Evolutionary conservation across 495 filamentous ascomycete genomes (phyloP), one percentile per base, ranked within the genome.

Genomic region (Achaetomiella virescens): DNA sequence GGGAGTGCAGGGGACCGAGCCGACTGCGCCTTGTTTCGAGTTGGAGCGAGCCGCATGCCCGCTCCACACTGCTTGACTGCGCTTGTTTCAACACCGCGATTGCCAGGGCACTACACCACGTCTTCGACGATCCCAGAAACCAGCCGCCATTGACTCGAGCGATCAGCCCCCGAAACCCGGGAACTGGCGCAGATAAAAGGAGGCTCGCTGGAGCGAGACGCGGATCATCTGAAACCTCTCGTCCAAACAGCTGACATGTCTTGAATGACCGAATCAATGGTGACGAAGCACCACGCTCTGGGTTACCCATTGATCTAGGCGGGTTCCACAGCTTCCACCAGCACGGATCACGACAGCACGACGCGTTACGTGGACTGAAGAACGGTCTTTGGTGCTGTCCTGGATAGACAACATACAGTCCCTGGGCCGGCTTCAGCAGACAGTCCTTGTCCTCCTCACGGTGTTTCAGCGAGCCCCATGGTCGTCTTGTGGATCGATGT

Each of bases 41-140:
- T 52, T 52, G 48, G 55, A 37, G 48, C 33, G 48, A 52, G 33
- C 55, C 41, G 48, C 55, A 33, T 8, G 27, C n/a, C 25, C 18
- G 33, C 48, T 49, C 48, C 55, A 52, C 24, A 40, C 8, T 33
- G 36, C 35, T 20, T 22, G 43, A 18, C 31, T 31, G 55, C 41
- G 48, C 55, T 52, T 52, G 55, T 58, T 58, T 58, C 55, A 58
- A 40, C 48, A 21, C 18, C 36, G n/a, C 43, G 52, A 55, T 55
- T 43, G 44, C 24, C 52, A 29, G 33, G 36, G 35, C 44, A 20
- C 33, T n/a, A 41, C 52, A 33, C 31, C 52, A 24, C 47, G 52
- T 40, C 35, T 24, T 31, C 27, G 27, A 31, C 27, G 27, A 31
- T 31, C 27, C 27, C 27, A 9, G 27, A 31, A 31, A 31, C 5